Base-by-base conservation (phyloP, 306 rosid species). In the Pyrus pyrifolia region DNA sequence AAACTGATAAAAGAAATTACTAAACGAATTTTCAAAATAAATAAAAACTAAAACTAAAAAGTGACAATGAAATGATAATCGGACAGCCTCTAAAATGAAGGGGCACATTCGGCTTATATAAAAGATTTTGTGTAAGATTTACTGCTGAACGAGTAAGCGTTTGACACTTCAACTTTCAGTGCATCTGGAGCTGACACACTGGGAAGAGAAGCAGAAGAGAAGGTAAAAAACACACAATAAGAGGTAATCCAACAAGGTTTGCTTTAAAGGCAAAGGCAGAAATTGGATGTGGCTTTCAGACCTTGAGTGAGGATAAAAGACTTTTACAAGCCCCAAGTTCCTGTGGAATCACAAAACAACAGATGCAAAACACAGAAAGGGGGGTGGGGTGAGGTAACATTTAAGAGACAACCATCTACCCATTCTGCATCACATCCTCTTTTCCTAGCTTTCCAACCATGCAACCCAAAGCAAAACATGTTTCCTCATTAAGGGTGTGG, bases 401-500 rank as follows among this genome's bases (percentile, higher is more conserved):
- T 38, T 38, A 38, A 81, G 81, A 73, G 80, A 78, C 76, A 67
- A 81, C 27, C 78, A 83, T 79, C 89, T 83, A 78, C 85, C 89
- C 78, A 55, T 80, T 76, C 79, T 71, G 81, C 79, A 58, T 79
- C 78, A 78, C 80, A 62, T 78, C 76, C 64, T 68, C 75, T 81
- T 82, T 82, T 70, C 75, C 51, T 23, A 35, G 72, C 83, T 85
- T 85, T 85, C 83, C 89, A 67, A 76, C 81, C 68, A 77, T 71
- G 76, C 78, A 40, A 53, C 4, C 60, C 76, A 63, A 75, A 80
- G 61, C 68, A 44, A 71, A 72, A 72, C 81, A 83, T 52, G 81
- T 62, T 85, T 66, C 85, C 65, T 27, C 89, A 84, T 73, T 72
- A 86, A 77, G 73, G 77, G 81, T 72, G 58, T 62, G 76, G 82